phyloP scores from a whole-genome alignment of 2,329 filamentous ascomycete genomes.

The Sporothrix variecibatus region DNA sequence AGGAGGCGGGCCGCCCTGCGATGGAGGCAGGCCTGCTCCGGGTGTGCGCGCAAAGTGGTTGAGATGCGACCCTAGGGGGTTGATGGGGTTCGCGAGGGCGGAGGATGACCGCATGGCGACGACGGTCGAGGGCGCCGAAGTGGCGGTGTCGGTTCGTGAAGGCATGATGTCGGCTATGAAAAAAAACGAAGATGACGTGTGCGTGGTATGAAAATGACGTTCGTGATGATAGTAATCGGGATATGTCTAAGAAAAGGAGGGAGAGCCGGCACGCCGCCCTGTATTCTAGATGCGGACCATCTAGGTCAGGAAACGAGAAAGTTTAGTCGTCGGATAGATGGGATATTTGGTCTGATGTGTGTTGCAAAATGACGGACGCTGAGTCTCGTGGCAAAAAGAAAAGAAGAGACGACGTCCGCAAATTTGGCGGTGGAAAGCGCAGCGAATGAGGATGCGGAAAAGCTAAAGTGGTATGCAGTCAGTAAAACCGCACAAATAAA shows the following conservation, averaged over 20 bases:
- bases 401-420: not conserved
- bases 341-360: not conserved
- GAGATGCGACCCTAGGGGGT: constrained; percentile 23
- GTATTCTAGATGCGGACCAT: constrained; percentile 19
- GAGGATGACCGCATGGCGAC: constrained; percentile 3
- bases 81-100: constrained; percentile 10
- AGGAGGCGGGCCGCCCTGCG: not conserved
- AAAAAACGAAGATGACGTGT: too few species aligned
- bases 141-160: constrained; percentile 20
- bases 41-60: constrained; percentile 1
- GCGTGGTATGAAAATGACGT: not conserved
- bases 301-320: not conserved
- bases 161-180: constrained; percentile 19
- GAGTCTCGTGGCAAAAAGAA: not conserved
- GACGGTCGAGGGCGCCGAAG: constrained; percentile 11
- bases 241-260: not conserved
- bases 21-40: not conserved
- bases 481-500: constrained; percentile 10
- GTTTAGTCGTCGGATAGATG: not conserved
- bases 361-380: not conserved
- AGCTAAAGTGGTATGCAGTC: not conserved
- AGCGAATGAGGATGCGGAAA: constrained; percentile 1
- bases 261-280: constrained; percentile 14
- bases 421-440: constrained; percentile 5
- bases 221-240: not conserved